Evolutionary conservation across 1,284 basidiomycete genomes (phyloP), one percentile per base, ranked within the genome.

Genomic region (Xerocomus nothofagi): DNA sequence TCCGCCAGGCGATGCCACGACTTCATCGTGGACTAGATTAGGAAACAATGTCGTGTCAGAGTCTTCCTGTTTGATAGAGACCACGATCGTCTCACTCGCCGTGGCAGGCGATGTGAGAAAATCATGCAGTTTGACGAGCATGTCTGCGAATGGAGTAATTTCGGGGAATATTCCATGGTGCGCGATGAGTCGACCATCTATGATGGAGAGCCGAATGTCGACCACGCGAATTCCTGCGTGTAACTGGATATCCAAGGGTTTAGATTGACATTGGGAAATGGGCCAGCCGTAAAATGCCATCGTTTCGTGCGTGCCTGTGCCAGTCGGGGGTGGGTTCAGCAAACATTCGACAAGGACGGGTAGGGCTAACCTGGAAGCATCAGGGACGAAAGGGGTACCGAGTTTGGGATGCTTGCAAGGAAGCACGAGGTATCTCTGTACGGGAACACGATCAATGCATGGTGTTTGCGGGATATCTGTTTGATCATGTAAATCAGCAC

Each of bases 41-140:
- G 88, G 87, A 68, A 93, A 93, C 10, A 68, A 56, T 12, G 62
- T 59, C 0, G 75, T 70, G 27, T 69, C 63, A 46, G 72, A 78
- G 59, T 88, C 84, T 65, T 95, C 93, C 65, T 94, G 88, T 67
- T 95, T 94, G 64, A 96, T 79, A 11, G 84, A 92, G 71, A 93
- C 81, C 31, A 95, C 77, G 33, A 95, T 65, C 0, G 88, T 87
- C 67, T 95, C 92, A 33, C 74, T 75, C 3, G 70, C 74, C 1
- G 83, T 80, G 4, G 61, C 55, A 0, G 85, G 75, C 0, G 75
- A 72, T 8, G 75, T 75, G 32, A 95, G 79, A 68, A 91, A 96
- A 2, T 64, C 57, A 56, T 85, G 73, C 10, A 93, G 61, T 18
- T 74, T 73, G 4, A 72, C 58, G 12, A 94, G 74, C 44, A 89